Evolutionary conservation across 169 alveolate species (phyloP), one percentile per base, ranked within the genome.

Genomic region (Plasmodium falciparum): DNA sequence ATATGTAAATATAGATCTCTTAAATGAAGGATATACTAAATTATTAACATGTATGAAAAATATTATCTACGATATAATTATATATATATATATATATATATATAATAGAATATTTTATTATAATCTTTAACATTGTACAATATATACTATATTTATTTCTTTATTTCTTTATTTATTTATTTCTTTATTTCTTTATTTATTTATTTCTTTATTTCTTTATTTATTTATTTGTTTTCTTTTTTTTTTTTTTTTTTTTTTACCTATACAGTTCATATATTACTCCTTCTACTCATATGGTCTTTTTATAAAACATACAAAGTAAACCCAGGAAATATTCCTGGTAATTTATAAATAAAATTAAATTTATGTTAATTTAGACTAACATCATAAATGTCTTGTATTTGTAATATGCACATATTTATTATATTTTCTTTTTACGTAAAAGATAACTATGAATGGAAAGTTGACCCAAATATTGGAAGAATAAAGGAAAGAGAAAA

Each of bases 371-470:
- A 33, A 4, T 33, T 33, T 6, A 33, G 43, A 33, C 8, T 0
- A 33, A 33, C 43, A 33, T 33, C 43, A 33, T 33, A 33, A 33
- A 33, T 2, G 4, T 33, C 0, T 33, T 33, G 43, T 33, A 1
- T 33, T 33, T 33, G 5, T 6, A 33, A 33, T 33, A 33, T 33
- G 43, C 2, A 33, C 43, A 33, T 33, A 33, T 33, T 33, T 33
- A 4, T 33, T 33, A 33, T 33, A 33, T 33, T 33, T 33, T 33
- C 8, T 1, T 17, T 13, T 29, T 33, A 47, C 17, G n/a, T 56
- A 17, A 45, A 39, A 75, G 89, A 62, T 24, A 75, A 74, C 20
- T 66, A 75, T 26, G 89, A 75, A 11, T 75, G 89, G 89, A 75
- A 12, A 20, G 56, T 61, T 13, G 89, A 75, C 33, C 89, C 89